Base-by-base conservation (phyloP, 139 green algal genomes). In the Micractinium conductrix region DNA sequence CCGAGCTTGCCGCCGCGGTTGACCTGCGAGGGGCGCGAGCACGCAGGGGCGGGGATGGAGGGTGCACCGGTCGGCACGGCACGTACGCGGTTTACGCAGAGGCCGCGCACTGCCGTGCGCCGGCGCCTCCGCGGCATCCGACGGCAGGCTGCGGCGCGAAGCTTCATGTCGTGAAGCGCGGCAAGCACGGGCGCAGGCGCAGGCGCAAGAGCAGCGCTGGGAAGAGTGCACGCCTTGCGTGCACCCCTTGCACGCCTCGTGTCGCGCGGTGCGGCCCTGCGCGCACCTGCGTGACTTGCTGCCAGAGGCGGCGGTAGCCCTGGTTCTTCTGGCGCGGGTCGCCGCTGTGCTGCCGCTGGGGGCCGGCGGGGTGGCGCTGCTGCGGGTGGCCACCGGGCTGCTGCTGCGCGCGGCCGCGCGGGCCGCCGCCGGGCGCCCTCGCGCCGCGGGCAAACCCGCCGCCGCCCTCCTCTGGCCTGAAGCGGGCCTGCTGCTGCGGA, bases 221-320 rank as follows among this genome's bases (percentile, higher is more conserved):
- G n/a, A n/a, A n/a, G n/a, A n/a, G n/a, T n/a, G n/a, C n/a, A n/a
- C n/a, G n/a, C n/a, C n/a, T n/a, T n/a, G n/a, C n/a, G n/a, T n/a
- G n/a, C n/a, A n/a, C n/a, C n/a, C n/a, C n/a, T n/a, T n/a, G n/a
- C n/a, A n/a, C n/a, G n/a, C n/a, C n/a, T n/a, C n/a, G n/a, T n/a
- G n/a, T n/a, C n/a, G n/a, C n/a, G n/a, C n/a, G n/a, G n/a, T n/a
- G n/a, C n/a, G n/a, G n/a, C n/a, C n/a, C n/a, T n/a, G n/a, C n/a
- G n/a, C 37, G 4, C 42, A 94, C 87, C 65, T 70, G 50, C 0
- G 90, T 89, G 33, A 95, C 90, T 69, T 93, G 88, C 74, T 95
- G 91, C 93, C 93, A 96, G 1, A 96, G 84, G n/a, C 89, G 88
- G n/a, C 93, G 85, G n/a, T 96, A 96, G 22, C 91, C 93, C 28